Evolutionary conservation across 2,329 filamentous ascomycete genomes (phyloP).

Genomic region (Exophiala dermatitidis): DNA sequence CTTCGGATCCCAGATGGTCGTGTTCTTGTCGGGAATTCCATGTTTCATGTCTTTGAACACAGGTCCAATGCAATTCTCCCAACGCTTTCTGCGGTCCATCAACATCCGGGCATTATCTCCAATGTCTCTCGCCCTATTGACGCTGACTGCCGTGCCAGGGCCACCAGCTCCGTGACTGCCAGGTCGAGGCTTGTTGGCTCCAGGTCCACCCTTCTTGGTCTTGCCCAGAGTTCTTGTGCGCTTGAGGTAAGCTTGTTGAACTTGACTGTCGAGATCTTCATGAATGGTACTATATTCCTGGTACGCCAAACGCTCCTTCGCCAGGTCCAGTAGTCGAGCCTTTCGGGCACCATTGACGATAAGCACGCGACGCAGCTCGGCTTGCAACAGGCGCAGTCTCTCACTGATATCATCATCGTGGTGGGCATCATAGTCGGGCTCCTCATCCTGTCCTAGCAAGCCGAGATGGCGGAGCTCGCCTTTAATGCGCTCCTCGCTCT

Average conservation of each 20-base stretch:
- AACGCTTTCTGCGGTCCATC: conserved; percentile 83
- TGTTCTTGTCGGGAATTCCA: conserved; percentile 59
- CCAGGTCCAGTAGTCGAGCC: conserved; percentile 73
- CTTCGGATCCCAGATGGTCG: conserved; percentile 67
- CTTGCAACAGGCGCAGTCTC: conserved; percentile 76
- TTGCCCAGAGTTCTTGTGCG: conserved; percentile 90
- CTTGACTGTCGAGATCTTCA: conserved; percentile 90
- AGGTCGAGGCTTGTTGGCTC: conserved; percentile 44
- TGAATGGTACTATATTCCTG: conserved; percentile 96
- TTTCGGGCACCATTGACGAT: conserved; percentile 88
- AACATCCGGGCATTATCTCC: conserved; percentile 84
- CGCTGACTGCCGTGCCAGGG: conserved; percentile 45
- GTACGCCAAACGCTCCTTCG: conserved; percentile 86
- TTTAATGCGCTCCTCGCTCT: conserved; percentile 84
- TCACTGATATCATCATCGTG: conserved; percentile 92
- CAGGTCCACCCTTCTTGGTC: conserved; percentile 76
- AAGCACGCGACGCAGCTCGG: conserved; percentile 72
- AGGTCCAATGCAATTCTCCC: conserved; percentile 83
- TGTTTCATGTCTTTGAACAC: conserved; percentile 81
- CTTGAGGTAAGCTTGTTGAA: conserved; percentile 92
- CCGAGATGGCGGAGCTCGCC: conserved; percentile 87
- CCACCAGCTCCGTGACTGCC: conserved; percentile 52
- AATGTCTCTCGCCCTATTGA: conserved; percentile 63
- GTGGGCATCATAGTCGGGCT: conserved; percentile 77
- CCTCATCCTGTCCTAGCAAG: conserved; percentile 63